These are phyloP conservation scores for Dryadomyces quercivorus DNA, from an alignment of 2,329 filamentous ascomycete species.

Conservation along the genomic window DNA sequence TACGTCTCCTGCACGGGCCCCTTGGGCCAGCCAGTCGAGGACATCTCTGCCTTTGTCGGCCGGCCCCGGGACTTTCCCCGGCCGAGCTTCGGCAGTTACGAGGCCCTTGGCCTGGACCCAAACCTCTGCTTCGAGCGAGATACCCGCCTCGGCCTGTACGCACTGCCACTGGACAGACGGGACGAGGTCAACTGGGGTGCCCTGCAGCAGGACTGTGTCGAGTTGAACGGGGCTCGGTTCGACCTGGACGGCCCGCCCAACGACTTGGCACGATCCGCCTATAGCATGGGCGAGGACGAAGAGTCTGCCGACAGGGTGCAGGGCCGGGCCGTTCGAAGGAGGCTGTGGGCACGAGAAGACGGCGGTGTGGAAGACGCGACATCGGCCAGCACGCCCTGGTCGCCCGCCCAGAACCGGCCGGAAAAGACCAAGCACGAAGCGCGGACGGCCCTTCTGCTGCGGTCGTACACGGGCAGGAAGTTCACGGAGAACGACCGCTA, in stretches of 20 bases:
- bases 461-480: constrained; percentile 61
- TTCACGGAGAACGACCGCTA: constrained; percentile 73
- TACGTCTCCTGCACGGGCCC: constrained; percentile 56
- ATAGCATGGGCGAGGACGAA: background rate
- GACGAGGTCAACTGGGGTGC: constrained; percentile 56
- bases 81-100: constrained; percentile 51
- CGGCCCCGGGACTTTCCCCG: constrained; percentile 45
- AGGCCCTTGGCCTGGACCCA: constrained; percentile 45
- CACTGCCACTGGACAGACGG: constrained; percentile 43
- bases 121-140: constrained; percentile 57
- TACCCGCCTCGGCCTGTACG: constrained; percentile 59
- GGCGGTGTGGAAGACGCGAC: too few species aligned
- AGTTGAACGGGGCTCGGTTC: constrained; percentile 55
- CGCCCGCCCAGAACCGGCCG: background rate
- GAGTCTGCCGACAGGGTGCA: background rate
- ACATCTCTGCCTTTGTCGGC: constrained; percentile 53
- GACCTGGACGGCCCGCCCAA: constrained; percentile 30
- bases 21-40: constrained; percentile 43
- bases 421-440: constrained; percentile 21
- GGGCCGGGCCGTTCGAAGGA: background rate
- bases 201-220: constrained; percentile 54
- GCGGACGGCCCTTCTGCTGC: constrained; percentile 63
- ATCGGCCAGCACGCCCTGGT: background rate
- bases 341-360: background rate
- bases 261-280: constrained; percentile 23